Base-by-base conservation (phyloP, 345 rosid species). In the Aegle marmelos region DNA sequence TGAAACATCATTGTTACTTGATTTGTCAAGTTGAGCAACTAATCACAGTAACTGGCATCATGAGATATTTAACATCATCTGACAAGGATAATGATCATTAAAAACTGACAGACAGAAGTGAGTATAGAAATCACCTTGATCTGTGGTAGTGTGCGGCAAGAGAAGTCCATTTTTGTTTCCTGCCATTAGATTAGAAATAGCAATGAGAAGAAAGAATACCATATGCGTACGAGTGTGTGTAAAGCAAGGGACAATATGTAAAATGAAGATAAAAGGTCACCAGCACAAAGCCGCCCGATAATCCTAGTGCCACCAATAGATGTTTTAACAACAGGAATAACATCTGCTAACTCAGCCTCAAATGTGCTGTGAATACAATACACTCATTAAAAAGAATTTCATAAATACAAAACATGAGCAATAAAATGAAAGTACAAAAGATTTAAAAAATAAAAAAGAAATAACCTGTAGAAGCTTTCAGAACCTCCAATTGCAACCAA, bases 141-240 rank as follows among this genome's bases (percentile, higher is more conserved):
- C 98, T 33, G 97, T 96, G 60, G 97, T 91, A 76, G 82, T 96
- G 76, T 94, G 99, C 2, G 98, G 99, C 79, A 96, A 86, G 75
- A 96, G 97, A 85, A 94, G 97, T 56, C 97, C 99, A 17, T 94
- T 92, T 77, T 94, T 96, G 85, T 96, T 96, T 69, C 99, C 99
- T 92, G 82, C 75, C 74, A 78, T 63, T 13, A 59, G 73, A 72
- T 69, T 28, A 8, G 11, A 74, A 74, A 37, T 39, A 60, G 11
- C 6, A 4, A 39, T 34, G 21, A 13, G 8, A 76, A 30, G n/a
- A 25, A 68, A 36, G 36, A 31, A 30, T 28, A 21, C 5, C 17
- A 21, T 61, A 2, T 28, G 5, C 13, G 50, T 45, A 5, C 13
- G 16, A 3, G 17, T 13, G 17, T 45, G 17, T 45, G 17, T 4